Evolutionary conservation across 176 grass and related monocot species (phyloP), one percentile per base, ranked within the genome.

Genomic region (Hyparrhenia diplandra): DNA sequence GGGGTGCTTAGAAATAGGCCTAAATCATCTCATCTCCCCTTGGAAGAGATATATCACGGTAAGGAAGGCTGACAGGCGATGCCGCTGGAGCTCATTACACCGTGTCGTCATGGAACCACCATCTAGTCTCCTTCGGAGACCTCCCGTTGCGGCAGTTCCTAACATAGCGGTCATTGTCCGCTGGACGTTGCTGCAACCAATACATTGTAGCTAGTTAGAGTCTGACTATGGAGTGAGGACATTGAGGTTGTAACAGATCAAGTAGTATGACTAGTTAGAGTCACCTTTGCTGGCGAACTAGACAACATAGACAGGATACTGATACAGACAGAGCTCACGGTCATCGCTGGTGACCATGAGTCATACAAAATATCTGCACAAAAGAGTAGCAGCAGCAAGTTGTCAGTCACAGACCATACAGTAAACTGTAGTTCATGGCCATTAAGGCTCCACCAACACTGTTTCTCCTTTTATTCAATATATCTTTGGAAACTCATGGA

Each of bases 231-330:
- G 28, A 34, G 17, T 18, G 18, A 73, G n/a, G n/a, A n/a, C 30
- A 30, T 3, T 3, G 8, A 16, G 0, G 18, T 57, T 78, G 40
- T 68, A 2, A 60, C 74, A 62, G 42, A 67, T 37, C 0, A 37
- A 47, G n/a, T 14, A 20, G 72, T 43, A 42, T 25, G 12, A 24
- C 13, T 16, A 70, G n/a, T n/a, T n/a, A 35, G 17, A 13, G 20
- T 76, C 64, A 97, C 94, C 94, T 97, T 97, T 68, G 82, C 89
- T 27, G 94, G 83, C 2, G 94, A 97, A 88, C 94, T 97, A 41
- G 94, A 97, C 36, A 97, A n/a, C 94, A 97, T 97, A n/a, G 94
- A 97, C 61, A 97, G 65, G 21, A 97, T 94, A 69, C 94, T 97
- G 84, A 97, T 97, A 74, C 94, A 97, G 69, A 97, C 89, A 7